Percentiles rank a stretch among this genome's conserved stretches.
Evolutionary conservation across 495 filamentous ascomycete species (phyloP).

Genomic region (Filosporella fistucella): DNA sequence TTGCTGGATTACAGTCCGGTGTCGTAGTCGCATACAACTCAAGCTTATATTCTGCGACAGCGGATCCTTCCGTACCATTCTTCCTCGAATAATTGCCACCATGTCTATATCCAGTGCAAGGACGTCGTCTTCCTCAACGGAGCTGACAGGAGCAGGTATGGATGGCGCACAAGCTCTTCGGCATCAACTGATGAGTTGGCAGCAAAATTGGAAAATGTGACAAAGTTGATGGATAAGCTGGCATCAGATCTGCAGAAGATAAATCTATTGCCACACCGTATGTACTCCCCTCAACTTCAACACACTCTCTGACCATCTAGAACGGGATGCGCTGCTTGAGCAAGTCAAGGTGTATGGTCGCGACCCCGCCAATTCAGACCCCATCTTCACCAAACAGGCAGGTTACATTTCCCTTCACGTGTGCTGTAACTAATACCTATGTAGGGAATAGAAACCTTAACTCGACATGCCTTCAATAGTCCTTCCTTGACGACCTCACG

Average conservation of each 20-base stretch:
- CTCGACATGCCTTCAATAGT: conserved; percentile 67
- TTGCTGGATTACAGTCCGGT: neutral
- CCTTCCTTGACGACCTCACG: conserved; percentile 54
- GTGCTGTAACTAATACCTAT: conserved; percentile 13
- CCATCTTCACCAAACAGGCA: conserved; percentile 78
- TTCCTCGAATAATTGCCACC: neutral
- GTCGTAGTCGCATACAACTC: neutral
- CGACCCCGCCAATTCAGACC: conserved; percentile 61
- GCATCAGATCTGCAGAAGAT: conserved; percentile 51
- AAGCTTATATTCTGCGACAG: neutral
- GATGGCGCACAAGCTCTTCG: neutral
- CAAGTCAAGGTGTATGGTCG: conserved; percentile 78
- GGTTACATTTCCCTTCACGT: conserved; percentile 10
- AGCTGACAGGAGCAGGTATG: conserved; percentile 17
- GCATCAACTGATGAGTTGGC: neutral
- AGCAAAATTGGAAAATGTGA: conserved; percentile 66
- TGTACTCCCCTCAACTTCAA: conserved; percentile 23
- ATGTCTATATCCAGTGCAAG: conserved; percentile 4
- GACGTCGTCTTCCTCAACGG: conserved; percentile 10
- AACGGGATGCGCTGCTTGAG: conserved; percentile 58
- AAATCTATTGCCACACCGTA: conserved; percentile 52
- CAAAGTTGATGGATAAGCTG: conserved; percentile 51
- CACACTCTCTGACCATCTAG: conserved; percentile 32
- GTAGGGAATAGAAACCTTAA: conserved; percentile 74
- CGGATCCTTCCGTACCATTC: neutral